phyloP scores from a whole-genome alignment of 148 eudicot species.

The Arbutus unedo region DNA sequence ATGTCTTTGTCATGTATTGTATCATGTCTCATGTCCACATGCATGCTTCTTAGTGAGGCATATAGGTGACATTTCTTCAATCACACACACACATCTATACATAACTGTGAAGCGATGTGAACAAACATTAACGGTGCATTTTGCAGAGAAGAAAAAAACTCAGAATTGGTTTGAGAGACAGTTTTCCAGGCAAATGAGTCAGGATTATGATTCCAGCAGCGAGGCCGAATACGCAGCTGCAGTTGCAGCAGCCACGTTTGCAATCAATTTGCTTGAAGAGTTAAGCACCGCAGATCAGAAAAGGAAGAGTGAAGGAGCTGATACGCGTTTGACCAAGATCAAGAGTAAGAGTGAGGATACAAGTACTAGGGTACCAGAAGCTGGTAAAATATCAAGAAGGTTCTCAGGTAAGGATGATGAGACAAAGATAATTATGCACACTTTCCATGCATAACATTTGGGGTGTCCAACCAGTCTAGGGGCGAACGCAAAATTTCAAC shows the following conservation, averaged over 20 bases:
- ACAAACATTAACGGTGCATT: not conserved
- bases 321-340: conserved; percentile 30
- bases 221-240: conserved; percentile 53
- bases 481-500: too few relatives aligned
- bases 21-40: too few relatives aligned
- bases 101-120: not conserved
- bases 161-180: conserved; percentile 56
- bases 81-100: too few relatives aligned
- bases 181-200: conserved; percentile 46
- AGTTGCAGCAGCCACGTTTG: conserved; percentile 81
- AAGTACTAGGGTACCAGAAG: conserved; percentile 9
- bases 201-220: conserved; percentile 27
- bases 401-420: conserved; percentile 36
- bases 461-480: too few relatives aligned
- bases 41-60: too few relatives aligned
- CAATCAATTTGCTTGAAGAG: conserved; percentile 59
- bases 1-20: too few relatives aligned
- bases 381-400: conserved; percentile 30
- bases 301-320: conserved; percentile 20
- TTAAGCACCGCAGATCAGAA: conserved; percentile 25
- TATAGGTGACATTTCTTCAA: too few relatives aligned
- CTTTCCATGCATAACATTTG: too few relatives aligned
- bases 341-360: conserved; percentile 26
- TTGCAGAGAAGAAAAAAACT: conserved; percentile 42
- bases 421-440: not conserved